Conservation (phyloP, 1,284 basidiomycete genomes). For the Gastroboletus turbinatus region DNA sequence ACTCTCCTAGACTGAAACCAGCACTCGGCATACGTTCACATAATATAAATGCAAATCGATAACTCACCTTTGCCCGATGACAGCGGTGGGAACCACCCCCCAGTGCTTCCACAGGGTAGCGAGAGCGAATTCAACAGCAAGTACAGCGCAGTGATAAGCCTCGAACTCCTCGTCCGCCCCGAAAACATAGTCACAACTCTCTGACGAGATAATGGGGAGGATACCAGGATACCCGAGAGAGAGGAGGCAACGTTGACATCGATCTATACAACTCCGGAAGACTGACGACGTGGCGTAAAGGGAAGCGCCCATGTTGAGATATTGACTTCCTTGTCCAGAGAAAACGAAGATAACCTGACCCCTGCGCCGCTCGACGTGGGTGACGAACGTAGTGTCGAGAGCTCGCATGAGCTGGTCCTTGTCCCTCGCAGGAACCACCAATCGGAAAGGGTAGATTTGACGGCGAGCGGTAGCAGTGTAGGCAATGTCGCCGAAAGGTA, state of each 20-base stretch:
- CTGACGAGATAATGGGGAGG: constrained; percentile 42
- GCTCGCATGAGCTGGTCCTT: constrained; percentile 46
- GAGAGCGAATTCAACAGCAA: constrained; percentile 62
- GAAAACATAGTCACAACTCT: constrained; percentile 9
- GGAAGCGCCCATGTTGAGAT: constrained; percentile 58
- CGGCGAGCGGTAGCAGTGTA: constrained; percentile 67
- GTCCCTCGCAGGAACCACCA: constrained; percentile 46
- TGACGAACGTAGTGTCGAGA: constrained; percentile 38
- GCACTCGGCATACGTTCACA: not conserved
- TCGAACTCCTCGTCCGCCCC: constrained; percentile 37
- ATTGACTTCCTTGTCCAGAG: constrained; percentile 69
- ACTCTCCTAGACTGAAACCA: constrained; percentile 61
- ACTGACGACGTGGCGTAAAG: constrained; percentile 49
- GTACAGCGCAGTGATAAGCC: constrained; percentile 53
- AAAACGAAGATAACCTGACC: constrained; percentile 59
- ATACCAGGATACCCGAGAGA: constrained; percentile 52
- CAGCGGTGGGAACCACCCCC: constrained; percentile 56
- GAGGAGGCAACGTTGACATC: constrained; percentile 53
- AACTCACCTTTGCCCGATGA: constrained; percentile 66
- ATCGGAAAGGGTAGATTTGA: constrained; percentile 52
- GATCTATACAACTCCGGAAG: constrained; percentile 53
- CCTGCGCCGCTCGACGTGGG: constrained; percentile 28
- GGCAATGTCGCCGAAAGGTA: constrained; percentile 48
- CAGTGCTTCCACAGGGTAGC: constrained; percentile 62
- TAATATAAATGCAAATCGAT: not conserved